A percentile compares a stretch with the other conserved stretches of the same genome.
Conservation (phyloP, 169 alveolate species). For the Plasmodium berghei region DNA sequence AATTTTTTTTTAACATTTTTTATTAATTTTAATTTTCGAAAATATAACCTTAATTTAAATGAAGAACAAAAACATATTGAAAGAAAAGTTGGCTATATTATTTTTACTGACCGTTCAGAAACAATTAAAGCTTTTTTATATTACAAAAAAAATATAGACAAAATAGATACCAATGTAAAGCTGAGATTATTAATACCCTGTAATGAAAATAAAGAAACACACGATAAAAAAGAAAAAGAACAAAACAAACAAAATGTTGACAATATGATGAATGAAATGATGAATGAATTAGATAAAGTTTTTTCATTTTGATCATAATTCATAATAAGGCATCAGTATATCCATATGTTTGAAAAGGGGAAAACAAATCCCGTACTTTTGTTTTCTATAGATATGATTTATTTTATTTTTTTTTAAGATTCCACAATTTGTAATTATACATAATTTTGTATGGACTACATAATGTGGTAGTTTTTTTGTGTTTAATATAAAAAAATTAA, state of each 20-base stretch:
- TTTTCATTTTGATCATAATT: background rate
- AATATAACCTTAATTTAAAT: conserved; percentile 14
- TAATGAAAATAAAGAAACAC: conserved; percentile 7
- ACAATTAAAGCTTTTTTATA: conserved; percentile 35
- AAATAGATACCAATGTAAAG: conserved; percentile 20
- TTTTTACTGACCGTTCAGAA: conserved; percentile 45
- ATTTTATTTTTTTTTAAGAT: background rate
- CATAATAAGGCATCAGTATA: background rate
- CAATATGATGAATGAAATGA: conserved; percentile 55
- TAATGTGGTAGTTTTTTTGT: too few species aligned
- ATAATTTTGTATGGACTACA: too few species aligned
- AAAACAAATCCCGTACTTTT: background rate
- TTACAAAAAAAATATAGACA: conserved; percentile 23
- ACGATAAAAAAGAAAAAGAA: background rate
- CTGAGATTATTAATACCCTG: conserved; percentile 37
- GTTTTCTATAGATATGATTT: background rate
- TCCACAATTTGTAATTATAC: too few species aligned
- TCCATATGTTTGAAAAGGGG: background rate
- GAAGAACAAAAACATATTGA: conserved; percentile 19
- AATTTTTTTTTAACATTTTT: conserved; percentile 21
- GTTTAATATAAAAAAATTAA: too few species aligned
- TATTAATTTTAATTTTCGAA: conserved; percentile 34
- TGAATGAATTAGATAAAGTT: conserved; percentile 36
- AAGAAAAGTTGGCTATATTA: conserved; percentile 32
- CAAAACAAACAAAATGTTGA: conserved; percentile 14